Evolutionary conservation across 441 rosid species (phyloP).

Genomic region (Kokia cookei): DNA sequence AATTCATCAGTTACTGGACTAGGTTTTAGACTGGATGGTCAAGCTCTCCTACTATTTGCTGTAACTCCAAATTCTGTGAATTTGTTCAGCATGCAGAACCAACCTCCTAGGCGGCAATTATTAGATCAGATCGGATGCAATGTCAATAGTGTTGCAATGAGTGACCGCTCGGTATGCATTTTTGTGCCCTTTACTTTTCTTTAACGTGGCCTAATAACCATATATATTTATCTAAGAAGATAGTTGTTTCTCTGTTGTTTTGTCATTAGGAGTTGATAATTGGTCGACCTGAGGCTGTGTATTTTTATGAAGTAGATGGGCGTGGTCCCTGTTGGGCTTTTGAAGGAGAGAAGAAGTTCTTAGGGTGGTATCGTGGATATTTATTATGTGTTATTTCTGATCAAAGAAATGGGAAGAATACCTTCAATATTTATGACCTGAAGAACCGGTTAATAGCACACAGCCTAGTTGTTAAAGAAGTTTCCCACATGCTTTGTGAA

Average conservation of each 20-base stretch:
- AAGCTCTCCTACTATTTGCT: constrained; percentile 74
- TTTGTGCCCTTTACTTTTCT: background rate
- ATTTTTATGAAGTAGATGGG: constrained; percentile 93
- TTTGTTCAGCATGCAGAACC: constrained; percentile 69
- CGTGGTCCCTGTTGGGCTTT: constrained; percentile 99
- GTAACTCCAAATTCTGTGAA: constrained; percentile 72
- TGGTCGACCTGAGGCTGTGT: constrained; percentile 96
- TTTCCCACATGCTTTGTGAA: constrained; percentile 90
- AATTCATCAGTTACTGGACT: constrained; percentile 58
- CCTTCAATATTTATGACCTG: constrained; percentile 83
- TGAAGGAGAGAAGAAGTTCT: constrained; percentile 89
- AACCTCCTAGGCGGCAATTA: constrained; percentile 72
- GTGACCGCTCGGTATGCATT: constrained; percentile 75
- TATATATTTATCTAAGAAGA: constrained; percentile 5
- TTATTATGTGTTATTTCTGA: constrained; percentile 84
- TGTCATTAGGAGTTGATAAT: constrained; percentile 74
- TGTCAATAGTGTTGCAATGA: constrained; percentile 75
- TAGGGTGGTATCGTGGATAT: constrained; percentile 96
- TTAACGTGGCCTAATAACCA: background rate
- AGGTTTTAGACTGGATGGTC: constrained; percentile 90
- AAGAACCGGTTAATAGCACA: constrained; percentile 90
- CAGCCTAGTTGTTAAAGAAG: constrained; percentile 73
- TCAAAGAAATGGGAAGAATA: constrained; percentile 66
- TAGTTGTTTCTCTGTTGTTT: constrained; percentile 15
- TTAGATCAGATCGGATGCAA: constrained; percentile 81